Conservation (phyloP, 768 basidiomycete genomes). For the Coprinopsis sp. region DNA sequence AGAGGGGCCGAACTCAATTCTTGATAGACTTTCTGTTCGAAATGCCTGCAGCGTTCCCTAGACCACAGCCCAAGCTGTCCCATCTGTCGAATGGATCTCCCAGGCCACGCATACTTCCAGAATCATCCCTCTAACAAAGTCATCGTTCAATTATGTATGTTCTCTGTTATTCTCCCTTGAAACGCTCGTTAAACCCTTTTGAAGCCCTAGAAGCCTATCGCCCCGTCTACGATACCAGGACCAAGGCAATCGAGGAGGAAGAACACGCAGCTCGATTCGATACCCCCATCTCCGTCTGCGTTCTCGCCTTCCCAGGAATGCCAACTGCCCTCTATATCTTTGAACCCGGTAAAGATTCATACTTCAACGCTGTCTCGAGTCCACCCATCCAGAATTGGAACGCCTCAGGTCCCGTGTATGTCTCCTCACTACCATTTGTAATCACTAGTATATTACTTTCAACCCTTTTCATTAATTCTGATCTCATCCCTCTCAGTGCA, state of each 20-base stretch:
- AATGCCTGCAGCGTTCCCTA: slow-evolving; percentile 84
- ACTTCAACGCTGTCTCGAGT: slow-evolving; percentile 91
- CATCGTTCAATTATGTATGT: slow-evolving; percentile 23
- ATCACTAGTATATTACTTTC: too few species aligned
- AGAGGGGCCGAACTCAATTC: slow-evolving; percentile 12
- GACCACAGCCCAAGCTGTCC: slow-evolving; percentile 85
- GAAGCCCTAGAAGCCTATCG: slow-evolving; percentile 71
- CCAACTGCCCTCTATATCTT: slow-evolving; percentile 90
- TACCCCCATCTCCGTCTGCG: slow-evolving; percentile 89
- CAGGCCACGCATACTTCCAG: slow-evolving; percentile 72
- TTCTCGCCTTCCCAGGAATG: slow-evolving; percentile 86
- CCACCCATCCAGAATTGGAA: slow-evolving; percentile 70
- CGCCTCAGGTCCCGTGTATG: too few species aligned
- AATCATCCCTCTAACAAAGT: slow-evolving; percentile 73
- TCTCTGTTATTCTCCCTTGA: slow-evolving; percentile 39
- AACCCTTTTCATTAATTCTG: too few species aligned
- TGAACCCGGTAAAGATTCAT: slow-evolving; percentile 96
- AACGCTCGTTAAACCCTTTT: slow-evolving; percentile 3
- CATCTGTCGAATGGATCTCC: slow-evolving; percentile 76
- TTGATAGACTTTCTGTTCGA: slow-evolving; percentile 79
- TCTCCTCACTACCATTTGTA: too few species aligned
- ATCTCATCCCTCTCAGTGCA: too few species aligned
- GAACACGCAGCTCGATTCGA: slow-evolving; percentile 75
- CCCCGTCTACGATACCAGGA: slow-evolving; percentile 54
- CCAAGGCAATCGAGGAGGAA: slow-evolving; percentile 61